phyloP scores from a whole-genome alignment of 345 rosid genomes.

The Salix arbutifolia region DNA sequence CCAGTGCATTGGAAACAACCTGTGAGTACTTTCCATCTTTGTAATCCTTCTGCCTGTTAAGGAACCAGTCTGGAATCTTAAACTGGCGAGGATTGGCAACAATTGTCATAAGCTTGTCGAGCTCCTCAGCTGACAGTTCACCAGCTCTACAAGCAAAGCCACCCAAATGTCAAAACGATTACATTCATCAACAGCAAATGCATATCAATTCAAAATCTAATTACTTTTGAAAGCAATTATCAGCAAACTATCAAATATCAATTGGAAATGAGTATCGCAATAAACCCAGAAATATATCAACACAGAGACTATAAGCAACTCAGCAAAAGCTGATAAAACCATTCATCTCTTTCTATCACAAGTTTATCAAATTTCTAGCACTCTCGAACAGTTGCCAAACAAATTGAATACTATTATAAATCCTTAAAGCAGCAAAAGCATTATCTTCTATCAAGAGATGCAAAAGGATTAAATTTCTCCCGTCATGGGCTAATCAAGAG shows the following conservation, averaged over 20 bases:
- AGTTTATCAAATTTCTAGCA: not conserved
- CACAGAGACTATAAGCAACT: not conserved
- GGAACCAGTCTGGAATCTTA: slow-evolving; percentile 39
- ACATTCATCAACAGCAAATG: not conserved
- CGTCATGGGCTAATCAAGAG: not conserved
- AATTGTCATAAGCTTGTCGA: slow-evolving; percentile 33
- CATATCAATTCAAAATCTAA: too few species aligned
- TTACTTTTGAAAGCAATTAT: too few species aligned
- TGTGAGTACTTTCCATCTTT: slow-evolving; percentile 35
- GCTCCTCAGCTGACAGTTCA: slow-evolving; percentile 33
- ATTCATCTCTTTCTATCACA: not conserved
- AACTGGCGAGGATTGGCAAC: slow-evolving; percentile 38
- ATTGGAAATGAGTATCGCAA: not conserved
- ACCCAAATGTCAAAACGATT: not conserved
- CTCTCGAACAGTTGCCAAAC: too few species aligned
- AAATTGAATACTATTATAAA: not conserved
- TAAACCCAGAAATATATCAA: not conserved
- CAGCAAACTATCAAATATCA: too few species aligned
- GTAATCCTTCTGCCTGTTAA: slow-evolving; percentile 37
- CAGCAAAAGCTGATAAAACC: not conserved
- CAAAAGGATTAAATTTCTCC: too few species aligned
- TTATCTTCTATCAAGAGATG: too few species aligned
- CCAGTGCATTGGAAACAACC: slow-evolving; percentile 39
- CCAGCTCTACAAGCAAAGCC: slow-evolving; percentile 24
- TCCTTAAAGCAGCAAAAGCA: not conserved